These are phyloP conservation scores for Fusarium devonianum DNA, from an alignment of 2,329 filamentous ascomycete species.

Conservation along the genomic window DNA sequence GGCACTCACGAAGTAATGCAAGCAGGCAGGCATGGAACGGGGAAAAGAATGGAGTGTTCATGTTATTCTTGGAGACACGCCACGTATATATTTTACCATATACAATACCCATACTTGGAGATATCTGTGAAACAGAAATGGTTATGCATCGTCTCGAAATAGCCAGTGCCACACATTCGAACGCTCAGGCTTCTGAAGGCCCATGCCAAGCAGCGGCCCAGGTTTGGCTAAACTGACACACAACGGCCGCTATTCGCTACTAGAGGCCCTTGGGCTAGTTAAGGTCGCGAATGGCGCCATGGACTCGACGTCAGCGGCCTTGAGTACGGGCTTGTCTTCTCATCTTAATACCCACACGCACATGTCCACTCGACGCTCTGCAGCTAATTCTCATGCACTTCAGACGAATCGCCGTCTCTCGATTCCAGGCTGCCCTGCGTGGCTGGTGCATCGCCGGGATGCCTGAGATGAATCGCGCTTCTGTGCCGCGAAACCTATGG, in stretches of 20 bases:
- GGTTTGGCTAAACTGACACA: slow-evolving; percentile 17
- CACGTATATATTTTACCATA: slow-evolving; percentile 31
- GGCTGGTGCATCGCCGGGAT: slow-evolving; percentile 17
- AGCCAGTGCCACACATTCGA: too few species aligned
- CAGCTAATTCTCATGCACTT: too few species aligned
- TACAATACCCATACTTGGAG: slow-evolving; percentile 35
- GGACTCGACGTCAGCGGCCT: too few species aligned
- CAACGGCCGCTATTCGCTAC: slow-evolving; percentile 26
- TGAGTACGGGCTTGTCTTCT: too few species aligned
- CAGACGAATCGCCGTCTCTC: slow-evolving; percentile 17
- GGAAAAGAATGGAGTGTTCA: slow-evolving; percentile 9
- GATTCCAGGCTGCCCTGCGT: slow-evolving; percentile 18
- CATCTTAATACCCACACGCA: too few species aligned
- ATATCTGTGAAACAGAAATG: too few species aligned
- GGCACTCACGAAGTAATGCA: slow-evolving; percentile 34
- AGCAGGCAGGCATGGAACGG: slow-evolving; percentile 15
- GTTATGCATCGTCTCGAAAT: too few species aligned
- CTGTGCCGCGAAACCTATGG: neutral
- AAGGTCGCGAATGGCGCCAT: slow-evolving; percentile 14
- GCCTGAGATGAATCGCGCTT: neutral
- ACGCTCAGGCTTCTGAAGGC: neutral
- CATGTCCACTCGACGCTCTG: too few species aligned
- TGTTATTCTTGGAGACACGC: slow-evolving; percentile 15
- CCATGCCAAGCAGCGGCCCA: slow-evolving; percentile 8
- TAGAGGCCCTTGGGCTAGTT: slow-evolving; percentile 3